A percentile compares a stretch with the other conserved stretches of the same genome.
Evolutionary conservation across 805 yeast species (phyloP).

Genomic region (Myxozyma nipponensis): DNA sequence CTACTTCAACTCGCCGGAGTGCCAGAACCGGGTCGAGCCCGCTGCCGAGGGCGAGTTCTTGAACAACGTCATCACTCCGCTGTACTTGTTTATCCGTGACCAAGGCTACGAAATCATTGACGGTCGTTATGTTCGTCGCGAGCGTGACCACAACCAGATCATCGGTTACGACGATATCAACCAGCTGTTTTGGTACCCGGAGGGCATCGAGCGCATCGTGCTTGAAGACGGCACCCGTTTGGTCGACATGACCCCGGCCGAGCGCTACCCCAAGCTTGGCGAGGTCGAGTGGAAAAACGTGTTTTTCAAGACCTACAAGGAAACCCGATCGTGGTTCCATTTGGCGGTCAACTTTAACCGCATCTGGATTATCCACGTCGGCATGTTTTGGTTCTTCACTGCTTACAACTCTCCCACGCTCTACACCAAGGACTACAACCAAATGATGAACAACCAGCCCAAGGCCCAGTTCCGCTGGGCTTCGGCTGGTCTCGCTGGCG

Average conservation of each 20-base stretch:
- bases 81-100: constrained; percentile 62
- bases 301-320: constrained; percentile 93
- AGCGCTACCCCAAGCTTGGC: constrained; percentile 84
- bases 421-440: constrained; percentile 82
- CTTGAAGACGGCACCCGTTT: constrained; percentile 90
- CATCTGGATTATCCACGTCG: constrained; percentile 92
- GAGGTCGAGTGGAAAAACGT: constrained; percentile 90
- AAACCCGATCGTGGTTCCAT: constrained; percentile 97
- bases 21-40: constrained; percentile 63
- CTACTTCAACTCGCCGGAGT: constrained; percentile 80
- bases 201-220: constrained; percentile 90
- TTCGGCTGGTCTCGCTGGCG: constrained; percentile 86
- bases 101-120: constrained; percentile 61
- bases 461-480: constrained; percentile 90
- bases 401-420: constrained; percentile 89
- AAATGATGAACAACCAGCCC: constrained; percentile 81
- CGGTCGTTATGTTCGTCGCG: constrained; percentile 58
- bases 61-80: constrained; percentile 87
- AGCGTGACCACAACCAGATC: constrained; percentile 61
- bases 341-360: constrained; percentile 92
- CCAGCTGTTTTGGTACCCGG: constrained; percentile 99
- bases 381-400: constrained; percentile 90
- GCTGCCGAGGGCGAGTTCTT: constrained; percentile 68
- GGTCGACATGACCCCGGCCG: constrained; percentile 83
- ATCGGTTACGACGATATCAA: constrained; percentile 94